phyloP scores from a whole-genome alignment of 306 rosid species.

The Acacia acuminata region DNA sequence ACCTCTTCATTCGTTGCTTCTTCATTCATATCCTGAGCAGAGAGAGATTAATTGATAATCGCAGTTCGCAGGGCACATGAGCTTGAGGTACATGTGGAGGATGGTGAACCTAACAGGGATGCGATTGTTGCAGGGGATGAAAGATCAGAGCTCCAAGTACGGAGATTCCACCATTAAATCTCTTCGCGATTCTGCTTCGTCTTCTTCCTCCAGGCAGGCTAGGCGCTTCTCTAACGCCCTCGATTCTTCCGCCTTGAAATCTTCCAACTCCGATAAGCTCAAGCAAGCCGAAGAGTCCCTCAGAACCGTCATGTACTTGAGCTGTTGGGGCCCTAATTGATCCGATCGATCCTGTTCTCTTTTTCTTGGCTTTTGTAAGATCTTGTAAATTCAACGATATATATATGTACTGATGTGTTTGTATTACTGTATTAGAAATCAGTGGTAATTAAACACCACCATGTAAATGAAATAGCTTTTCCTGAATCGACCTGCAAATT shows the following conservation, averaged over 20 bases:
- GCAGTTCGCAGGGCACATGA: conserved; percentile 39
- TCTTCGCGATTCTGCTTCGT: conserved; percentile 44
- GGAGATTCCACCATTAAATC: conserved; percentile 49
- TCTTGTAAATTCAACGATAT: background rate
- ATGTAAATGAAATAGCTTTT: background rate
- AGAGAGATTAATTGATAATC: background rate
- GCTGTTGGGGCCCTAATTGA: conserved; percentile 82
- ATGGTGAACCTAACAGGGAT: conserved; percentile 35
- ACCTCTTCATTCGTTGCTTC: no score
- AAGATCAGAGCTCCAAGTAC: conserved; percentile 56
- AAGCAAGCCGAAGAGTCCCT: conserved; percentile 73
- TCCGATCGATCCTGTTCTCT: background rate
- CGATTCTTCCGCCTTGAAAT: conserved; percentile 35
- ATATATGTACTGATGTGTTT: background rate
- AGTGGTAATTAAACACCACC: background rate
- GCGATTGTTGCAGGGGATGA: conserved; percentile 46
- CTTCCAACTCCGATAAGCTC: conserved; percentile 31
- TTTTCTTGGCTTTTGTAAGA: background rate
- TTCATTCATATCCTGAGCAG: no score
- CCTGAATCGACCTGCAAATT: background rate
- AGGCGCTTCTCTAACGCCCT: conserved; percentile 32
- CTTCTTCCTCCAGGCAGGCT: conserved; percentile 46
- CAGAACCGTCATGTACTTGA: conserved; percentile 73
- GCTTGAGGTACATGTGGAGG: conserved; percentile 56
- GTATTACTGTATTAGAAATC: background rate